Conservation (phyloP, 768 basidiomycete species). For the Serendipita sp. region DNA sequence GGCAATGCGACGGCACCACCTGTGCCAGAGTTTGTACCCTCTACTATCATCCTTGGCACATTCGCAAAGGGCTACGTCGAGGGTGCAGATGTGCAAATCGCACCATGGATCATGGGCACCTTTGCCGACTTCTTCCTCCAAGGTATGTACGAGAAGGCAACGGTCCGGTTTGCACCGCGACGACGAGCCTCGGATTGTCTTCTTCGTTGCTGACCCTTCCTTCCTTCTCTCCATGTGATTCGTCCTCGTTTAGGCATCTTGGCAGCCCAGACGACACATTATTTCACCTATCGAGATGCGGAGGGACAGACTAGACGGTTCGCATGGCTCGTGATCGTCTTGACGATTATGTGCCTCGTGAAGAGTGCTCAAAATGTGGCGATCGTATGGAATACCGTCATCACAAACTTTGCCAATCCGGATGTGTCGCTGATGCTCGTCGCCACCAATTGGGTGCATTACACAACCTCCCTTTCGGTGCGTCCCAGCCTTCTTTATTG, state of each 20-base stretch:
- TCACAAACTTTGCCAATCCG: neutral
- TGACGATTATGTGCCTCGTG: neutral
- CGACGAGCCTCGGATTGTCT: no score
- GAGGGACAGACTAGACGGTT: neutral
- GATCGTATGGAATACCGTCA: neutral
- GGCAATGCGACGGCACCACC: neutral
- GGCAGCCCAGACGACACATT: neutral
- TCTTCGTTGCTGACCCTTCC: no score
- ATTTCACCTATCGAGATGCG: neutral
- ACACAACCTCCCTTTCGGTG: neutral
- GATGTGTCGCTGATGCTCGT: slow-evolving; percentile 3
- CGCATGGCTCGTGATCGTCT: neutral
- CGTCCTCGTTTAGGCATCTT: neutral
- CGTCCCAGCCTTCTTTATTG: neutral
- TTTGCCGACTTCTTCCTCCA: neutral
- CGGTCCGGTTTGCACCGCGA: no score
- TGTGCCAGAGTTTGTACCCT: neutral
- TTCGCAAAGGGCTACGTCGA: neutral
- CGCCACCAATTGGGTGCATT: neutral
- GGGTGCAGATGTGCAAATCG: slow-evolving; percentile 1
- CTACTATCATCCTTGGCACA: neutral
- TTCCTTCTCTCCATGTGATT: no score
- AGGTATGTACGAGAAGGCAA: neutral
- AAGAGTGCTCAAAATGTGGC: neutral
- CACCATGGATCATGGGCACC: slow-evolving; percentile 1